These are phyloP conservation scores for Coprinopsis cinerea DNA, from an alignment of 768 basidiomycete genomes.

Conservation along the genomic window DNA sequence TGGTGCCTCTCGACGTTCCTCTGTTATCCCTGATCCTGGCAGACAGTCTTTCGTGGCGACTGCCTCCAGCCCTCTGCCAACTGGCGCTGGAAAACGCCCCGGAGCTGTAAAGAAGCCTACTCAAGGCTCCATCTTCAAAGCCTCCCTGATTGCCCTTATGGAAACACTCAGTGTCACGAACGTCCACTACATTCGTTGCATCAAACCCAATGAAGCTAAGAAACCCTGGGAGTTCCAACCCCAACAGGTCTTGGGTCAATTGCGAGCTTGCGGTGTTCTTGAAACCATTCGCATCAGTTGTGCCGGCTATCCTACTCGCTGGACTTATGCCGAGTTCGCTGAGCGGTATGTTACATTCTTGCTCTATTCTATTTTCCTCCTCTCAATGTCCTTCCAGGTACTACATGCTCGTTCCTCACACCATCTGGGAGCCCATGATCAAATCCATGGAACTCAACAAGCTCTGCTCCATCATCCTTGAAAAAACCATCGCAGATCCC, in stretches of 20 bases:
- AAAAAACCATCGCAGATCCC: conserved; percentile 81
- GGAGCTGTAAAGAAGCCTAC: conserved; percentile 84
- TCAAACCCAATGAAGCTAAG: conserved; percentile 98
- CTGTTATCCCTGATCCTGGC: conserved; percentile 84
- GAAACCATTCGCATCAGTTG: conserved; percentile 99
- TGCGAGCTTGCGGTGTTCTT: conserved; percentile 96
- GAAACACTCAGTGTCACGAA: conserved; percentile 96
- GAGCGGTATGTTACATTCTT: conserved; percentile 62
- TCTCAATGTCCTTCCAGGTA: conserved; percentile 49
- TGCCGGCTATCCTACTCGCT: conserved; percentile 96
- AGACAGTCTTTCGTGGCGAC: conserved; percentile 64
- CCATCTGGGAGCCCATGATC: conserved; percentile 83
- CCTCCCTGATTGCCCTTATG: conserved; percentile 90
- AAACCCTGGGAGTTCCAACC: conserved; percentile 95
- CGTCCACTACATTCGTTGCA: conserved; percentile 98
- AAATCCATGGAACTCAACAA: conserved; percentile 71
- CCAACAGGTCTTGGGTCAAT: conserved; percentile 90
- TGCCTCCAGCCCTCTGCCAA: conserved; percentile 22
- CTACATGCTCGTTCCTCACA: conserved; percentile 91
- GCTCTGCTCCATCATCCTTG: conserved; percentile 81
- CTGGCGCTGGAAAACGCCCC: conserved; percentile 49
- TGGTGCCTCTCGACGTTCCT: conserved; percentile 72
- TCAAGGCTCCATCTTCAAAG: conserved; percentile 97
- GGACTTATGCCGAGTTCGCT: conserved; percentile 98
- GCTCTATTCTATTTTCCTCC: background rate